Evolutionary conservation across 306 rosid genomes (phyloP).

Genomic region (Dalbergia oliveri): DNA sequence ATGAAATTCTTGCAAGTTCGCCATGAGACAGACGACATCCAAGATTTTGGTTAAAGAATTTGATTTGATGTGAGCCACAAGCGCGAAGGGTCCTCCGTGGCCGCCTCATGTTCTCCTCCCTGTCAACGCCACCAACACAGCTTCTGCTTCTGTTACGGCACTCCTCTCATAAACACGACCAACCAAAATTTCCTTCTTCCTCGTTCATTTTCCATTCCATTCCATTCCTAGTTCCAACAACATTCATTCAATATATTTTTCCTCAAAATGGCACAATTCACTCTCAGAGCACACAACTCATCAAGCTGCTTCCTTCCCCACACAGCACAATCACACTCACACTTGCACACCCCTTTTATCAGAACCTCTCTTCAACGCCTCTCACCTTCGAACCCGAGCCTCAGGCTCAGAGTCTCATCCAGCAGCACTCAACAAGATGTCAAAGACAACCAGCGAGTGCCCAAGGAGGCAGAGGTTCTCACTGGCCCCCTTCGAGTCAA

Average conservation of each 20-base stretch:
- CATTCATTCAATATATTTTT: background rate
- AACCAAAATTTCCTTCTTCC: background rate
- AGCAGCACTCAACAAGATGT: slow-evolving; percentile 57
- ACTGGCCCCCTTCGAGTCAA: slow-evolving; percentile 50
- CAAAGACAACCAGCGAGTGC: slow-evolving; percentile 46
- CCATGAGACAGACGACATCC: background rate
- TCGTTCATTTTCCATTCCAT: background rate
- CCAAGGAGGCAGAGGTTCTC: slow-evolving; percentile 49
- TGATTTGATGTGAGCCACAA: background rate
- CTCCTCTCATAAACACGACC: background rate
- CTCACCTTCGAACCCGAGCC: slow-evolving; percentile 48
- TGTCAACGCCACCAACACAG: background rate
- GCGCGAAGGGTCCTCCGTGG: background rate
- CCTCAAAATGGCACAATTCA: slow-evolving; percentile 64
- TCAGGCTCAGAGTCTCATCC: slow-evolving; percentile 41
- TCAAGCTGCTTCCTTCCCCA: slow-evolving; percentile 41
- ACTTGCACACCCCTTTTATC: slow-evolving; percentile 33
- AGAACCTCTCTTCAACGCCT: slow-evolving; percentile 46
- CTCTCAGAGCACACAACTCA: slow-evolving; percentile 53
- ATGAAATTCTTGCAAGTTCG: no score
- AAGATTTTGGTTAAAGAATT: background rate
- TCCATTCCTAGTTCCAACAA: background rate
- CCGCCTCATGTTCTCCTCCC: background rate
- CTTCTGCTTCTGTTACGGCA: no score
- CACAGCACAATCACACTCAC: background rate